A percentile compares a stretch with the other conserved stretches of the same genome.
Conservation (phyloP, 345 rosid genomes). For the Gynandropsis gynandra region DNA sequence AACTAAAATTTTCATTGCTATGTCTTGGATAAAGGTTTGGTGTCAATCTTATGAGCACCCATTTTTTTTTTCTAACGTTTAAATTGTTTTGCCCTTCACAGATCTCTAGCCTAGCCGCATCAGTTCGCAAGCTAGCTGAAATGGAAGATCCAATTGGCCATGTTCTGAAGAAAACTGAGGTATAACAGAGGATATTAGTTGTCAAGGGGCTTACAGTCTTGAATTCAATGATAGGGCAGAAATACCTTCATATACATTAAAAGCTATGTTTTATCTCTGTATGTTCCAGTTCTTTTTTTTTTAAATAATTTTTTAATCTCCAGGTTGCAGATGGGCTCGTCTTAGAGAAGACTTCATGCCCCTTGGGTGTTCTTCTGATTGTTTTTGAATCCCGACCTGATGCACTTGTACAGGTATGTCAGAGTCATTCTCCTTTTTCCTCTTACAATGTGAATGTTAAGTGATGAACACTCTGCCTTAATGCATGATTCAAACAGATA, state of each 20-base stretch:
- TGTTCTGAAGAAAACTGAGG: constrained; percentile 85
- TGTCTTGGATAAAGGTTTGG: neutral
- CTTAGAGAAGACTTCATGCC: constrained; percentile 90
- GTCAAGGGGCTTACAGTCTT: constrained; percentile 2
- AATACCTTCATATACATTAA: neutral
- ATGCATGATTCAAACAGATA: constrained; percentile 46
- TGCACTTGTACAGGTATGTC: constrained; percentile 84
- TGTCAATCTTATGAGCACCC: constrained; percentile 6
- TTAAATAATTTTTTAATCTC: constrained; percentile 17
- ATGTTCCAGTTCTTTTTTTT: constrained; percentile 9
- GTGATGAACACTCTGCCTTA: constrained; percentile 13
- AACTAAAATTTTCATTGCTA: neutral
- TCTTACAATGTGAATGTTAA: neutral
- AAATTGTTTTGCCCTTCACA: constrained; percentile 23
- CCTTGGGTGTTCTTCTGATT: constrained; percentile 92
- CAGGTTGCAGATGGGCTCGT: constrained; percentile 95
- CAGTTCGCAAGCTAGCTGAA: constrained; percentile 78
- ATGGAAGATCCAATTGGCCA: constrained; percentile 94
- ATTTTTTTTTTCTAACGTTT: constrained; percentile 7
- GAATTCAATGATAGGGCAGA: neutral
- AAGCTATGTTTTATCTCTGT: neutral
- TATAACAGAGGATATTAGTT: constrained; percentile 27
- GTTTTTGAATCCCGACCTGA: constrained; percentile 97
- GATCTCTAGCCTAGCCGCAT: constrained; percentile 70
- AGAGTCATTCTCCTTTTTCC: neutral